These are phyloP conservation scores for Teunomyces lycoperdinae DNA, from an alignment of 805 yeast genomes.

Conservation along the genomic window DNA sequence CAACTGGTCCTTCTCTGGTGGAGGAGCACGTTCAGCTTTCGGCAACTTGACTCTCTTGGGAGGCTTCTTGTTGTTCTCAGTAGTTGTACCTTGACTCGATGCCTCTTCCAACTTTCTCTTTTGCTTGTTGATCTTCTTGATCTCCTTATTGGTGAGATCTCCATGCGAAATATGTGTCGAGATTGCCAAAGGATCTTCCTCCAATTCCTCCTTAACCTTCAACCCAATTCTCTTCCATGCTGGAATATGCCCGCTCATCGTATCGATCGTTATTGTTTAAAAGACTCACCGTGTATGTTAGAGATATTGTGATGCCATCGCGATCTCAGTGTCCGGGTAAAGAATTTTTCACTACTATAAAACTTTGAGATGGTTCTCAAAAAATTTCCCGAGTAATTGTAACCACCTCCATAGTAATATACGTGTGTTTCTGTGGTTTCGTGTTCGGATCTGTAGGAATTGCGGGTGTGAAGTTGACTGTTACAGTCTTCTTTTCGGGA, in stretches of 20 bases:
- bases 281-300: background rate
- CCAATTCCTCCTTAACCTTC: conserved; percentile 48
- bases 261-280: background rate
- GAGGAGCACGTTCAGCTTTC: conserved; percentile 62
- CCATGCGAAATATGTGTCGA: conserved; percentile 46
- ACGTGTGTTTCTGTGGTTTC: background rate
- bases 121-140: conserved; percentile 38
- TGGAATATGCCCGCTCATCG: conserved; percentile 41
- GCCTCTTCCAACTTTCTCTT: conserved; percentile 23
- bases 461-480: conserved; percentile 13
- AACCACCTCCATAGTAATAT: background rate
- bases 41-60: conserved; percentile 72
- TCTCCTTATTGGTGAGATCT: conserved; percentile 39
- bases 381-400: background rate
- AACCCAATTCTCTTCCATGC: conserved; percentile 84
- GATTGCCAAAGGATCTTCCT: conserved; percentile 44
- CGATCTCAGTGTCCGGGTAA: conserved; percentile 10
- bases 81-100: conserved; percentile 10
- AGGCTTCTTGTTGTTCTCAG: conserved; percentile 45
- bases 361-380: too few species aligned
- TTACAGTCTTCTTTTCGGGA: conserved; percentile 1
- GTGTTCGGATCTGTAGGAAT: conserved; percentile 1
- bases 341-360: background rate
- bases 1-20: conserved; percentile 76
- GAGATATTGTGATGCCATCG: background rate